Base-by-base conservation (phyloP, 2,329 filamentous ascomycete species). In the Cladophialophora carrionii region DNA sequence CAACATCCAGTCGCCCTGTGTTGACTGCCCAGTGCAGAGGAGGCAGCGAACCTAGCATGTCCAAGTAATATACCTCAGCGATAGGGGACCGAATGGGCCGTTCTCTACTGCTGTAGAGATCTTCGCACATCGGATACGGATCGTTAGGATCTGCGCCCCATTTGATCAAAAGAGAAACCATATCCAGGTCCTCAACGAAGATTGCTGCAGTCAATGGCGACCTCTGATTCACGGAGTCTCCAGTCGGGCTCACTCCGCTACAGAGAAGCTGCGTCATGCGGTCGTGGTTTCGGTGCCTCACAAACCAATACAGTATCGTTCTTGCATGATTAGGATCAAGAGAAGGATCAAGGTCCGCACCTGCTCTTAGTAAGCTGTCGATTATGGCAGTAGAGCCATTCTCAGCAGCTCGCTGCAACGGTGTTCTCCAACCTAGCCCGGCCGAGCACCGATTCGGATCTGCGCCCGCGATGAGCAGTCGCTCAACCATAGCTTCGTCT, bases 141-240 rank as follows among this genome's bases (percentile, higher is more conserved):
- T 60, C 31, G 20, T 52, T 53, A 12, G 57, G 8, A 22, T 60
- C 57, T 26, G 57, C 57, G 6, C 29, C 32, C 46, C 46, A 60
- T 32, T 51, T 14, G 24, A 60, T 46, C 57, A 60, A 41, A 9
- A 60, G 57, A 12, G 43, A 26, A 14, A 60, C 48, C 12, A 60
- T 46, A 5, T 10, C 43, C 46, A 60, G 12, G 32, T 60, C 57
- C 29, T 29, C 5, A 12, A 22, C n/a, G 29, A n/a, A 8, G 26
- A 52, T 52, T n/a, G 57, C 57, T 52, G 43, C 48, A 26, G 14
- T 41, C 29, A 61, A 22, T 12, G 59, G 49, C 24, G 59, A 55
- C 6, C n/a, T 34, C 7, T 12, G 32, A 24, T 55, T 32, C 10
- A 7, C 20, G 9, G 22, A 12, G 20, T 55, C 26, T 14, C 32